These are phyloP conservation scores for Lachancea lanzarotensis DNA, from an alignment of 805 yeast species.

Conservation along the genomic window DNA sequence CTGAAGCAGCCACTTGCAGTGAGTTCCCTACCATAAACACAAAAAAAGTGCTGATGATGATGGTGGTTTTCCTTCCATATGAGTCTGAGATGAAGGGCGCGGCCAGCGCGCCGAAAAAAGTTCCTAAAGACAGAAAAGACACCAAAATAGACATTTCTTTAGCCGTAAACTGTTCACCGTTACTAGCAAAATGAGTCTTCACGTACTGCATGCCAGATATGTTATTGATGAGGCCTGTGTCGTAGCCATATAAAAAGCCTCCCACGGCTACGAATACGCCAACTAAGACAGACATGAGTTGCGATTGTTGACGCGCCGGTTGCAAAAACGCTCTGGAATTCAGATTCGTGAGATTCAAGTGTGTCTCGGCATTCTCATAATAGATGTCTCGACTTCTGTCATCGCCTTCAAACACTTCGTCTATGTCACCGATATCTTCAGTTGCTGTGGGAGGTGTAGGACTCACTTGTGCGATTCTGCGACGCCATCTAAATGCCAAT, in stretches of 20 bases:
- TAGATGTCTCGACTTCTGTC: not conserved
- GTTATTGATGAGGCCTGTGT: constrained; percentile 80
- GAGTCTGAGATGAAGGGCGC: constrained; percentile 64
- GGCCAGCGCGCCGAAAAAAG: constrained; percentile 58
- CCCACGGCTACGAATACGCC: constrained; percentile 86
- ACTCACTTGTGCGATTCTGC: not conserved
- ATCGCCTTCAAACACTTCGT: not conserved
- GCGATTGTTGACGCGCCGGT: constrained; percentile 39
- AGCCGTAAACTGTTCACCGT: constrained; percentile 44
- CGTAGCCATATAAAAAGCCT: constrained; percentile 84
- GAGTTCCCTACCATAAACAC: constrained; percentile 67
- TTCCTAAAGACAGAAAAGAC: constrained; percentile 75
- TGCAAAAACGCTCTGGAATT: constrained; percentile 22
- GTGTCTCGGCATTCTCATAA: constrained; percentile 3
- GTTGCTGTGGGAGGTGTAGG: not conserved
- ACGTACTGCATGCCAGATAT: constrained; percentile 72
- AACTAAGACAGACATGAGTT: constrained; percentile 60
- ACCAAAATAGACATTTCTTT: constrained; percentile 66
- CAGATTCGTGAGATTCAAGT: constrained; percentile 9
- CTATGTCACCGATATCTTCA: not conserved
- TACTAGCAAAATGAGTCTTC: constrained; percentile 45
- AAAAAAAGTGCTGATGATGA: constrained; percentile 53
- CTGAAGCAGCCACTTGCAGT: constrained; percentile 53
- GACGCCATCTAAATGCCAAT: constrained; percentile 1
- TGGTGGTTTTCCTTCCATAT: constrained; percentile 63